Evolutionary conservation across 768 basidiomycete genomes (phyloP).

Genomic region (Omphalotus guepiniiformis): DNA sequence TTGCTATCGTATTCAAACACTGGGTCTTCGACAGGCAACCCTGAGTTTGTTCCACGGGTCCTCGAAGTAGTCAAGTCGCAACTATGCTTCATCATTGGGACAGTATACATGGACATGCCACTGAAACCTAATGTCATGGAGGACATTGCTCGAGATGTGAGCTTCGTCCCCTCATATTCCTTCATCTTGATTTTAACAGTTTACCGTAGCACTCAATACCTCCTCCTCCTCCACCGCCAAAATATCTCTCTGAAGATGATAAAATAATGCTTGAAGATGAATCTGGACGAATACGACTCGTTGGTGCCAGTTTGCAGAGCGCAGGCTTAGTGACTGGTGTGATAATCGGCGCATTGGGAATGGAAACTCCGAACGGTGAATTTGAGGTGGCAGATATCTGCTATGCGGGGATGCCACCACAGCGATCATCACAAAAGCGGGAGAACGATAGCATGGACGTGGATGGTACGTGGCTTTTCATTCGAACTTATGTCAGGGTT

Average conservation of each 20-base stretch:
- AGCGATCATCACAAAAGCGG: slow-evolving; percentile 29
- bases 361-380: slow-evolving; percentile 85
- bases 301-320: slow-evolving; percentile 64
- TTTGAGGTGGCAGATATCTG: slow-evolving; percentile 93
- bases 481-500: not conserved
- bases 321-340: slow-evolving; percentile 84
- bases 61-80: slow-evolving; percentile 83
- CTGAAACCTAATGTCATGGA: slow-evolving; percentile 97
- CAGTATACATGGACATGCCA: slow-evolving; percentile 98
- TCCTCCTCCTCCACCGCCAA: slow-evolving; percentile 69
- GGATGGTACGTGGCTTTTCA: slow-evolving; percentile 45
- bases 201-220: slow-evolving; percentile 76
- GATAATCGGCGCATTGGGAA: slow-evolving; percentile 84
- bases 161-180: slow-evolving; percentile 24
- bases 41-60: slow-evolving; percentile 70
- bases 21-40: slow-evolving; percentile 47
- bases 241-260: slow-evolving; percentile 77
- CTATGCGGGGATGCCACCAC: slow-evolving; percentile 77
- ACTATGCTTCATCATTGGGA: slow-evolving; percentile 89
- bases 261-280: slow-evolving; percentile 92
- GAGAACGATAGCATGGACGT: slow-evolving; percentile 56
- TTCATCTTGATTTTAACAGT: slow-evolving; percentile 6
- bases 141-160: slow-evolving; percentile 88
- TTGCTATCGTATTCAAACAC: not conserved
- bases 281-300: slow-evolving; percentile 84